Conservation (phyloP, 352 stramenopile species). For the Salisapilia sapeloensis region DNA sequence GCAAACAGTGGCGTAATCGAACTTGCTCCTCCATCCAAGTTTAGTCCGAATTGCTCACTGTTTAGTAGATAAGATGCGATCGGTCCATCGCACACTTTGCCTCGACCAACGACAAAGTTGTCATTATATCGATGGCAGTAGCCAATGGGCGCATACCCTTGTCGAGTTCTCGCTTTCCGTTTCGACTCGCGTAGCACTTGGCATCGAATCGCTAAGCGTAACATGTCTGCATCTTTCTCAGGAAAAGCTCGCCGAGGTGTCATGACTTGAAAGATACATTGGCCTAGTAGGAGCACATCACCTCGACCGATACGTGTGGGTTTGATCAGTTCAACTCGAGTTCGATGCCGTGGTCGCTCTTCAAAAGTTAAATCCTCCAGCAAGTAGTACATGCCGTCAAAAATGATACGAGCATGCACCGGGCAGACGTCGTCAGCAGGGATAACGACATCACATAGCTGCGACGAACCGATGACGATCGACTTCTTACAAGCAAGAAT, state of each 20-base stretch:
- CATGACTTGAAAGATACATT: slow-evolving; percentile 29
- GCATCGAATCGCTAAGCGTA: slow-evolving; percentile 38
- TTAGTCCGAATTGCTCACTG: slow-evolving; percentile 45
- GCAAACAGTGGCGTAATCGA: slow-evolving; percentile 31
- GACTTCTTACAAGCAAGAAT: slow-evolving; percentile 7
- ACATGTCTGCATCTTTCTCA: slow-evolving; percentile 38
- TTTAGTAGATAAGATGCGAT: slow-evolving; percentile 33
- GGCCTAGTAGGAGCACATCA: slow-evolving; percentile 37
- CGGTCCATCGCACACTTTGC: slow-evolving; percentile 29
- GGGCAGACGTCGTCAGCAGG: slow-evolving; percentile 19
- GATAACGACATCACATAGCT: slow-evolving; percentile 33
- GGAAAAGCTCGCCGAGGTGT: slow-evolving; percentile 24
- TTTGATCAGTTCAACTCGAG: slow-evolving; percentile 22
- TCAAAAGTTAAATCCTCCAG: slow-evolving; percentile 61
- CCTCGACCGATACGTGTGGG: slow-evolving; percentile 31
- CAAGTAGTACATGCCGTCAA: slow-evolving; percentile 48
- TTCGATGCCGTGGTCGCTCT: slow-evolving; percentile 26
- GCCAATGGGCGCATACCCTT: slow-evolving; percentile 31
- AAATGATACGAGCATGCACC: slow-evolving; percentile 40
- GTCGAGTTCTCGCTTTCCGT: slow-evolving; percentile 21
- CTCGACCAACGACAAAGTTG: slow-evolving; percentile 37
- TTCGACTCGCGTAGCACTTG: slow-evolving; percentile 49
- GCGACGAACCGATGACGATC: slow-evolving; percentile 39
- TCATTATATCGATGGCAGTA: slow-evolving; percentile 23
- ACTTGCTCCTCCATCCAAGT: slow-evolving; percentile 37